These are phyloP conservation scores for Grosmannia penicillata DNA, from an alignment of 2,329 filamentous ascomycete species.

Conservation along the genomic window DNA sequence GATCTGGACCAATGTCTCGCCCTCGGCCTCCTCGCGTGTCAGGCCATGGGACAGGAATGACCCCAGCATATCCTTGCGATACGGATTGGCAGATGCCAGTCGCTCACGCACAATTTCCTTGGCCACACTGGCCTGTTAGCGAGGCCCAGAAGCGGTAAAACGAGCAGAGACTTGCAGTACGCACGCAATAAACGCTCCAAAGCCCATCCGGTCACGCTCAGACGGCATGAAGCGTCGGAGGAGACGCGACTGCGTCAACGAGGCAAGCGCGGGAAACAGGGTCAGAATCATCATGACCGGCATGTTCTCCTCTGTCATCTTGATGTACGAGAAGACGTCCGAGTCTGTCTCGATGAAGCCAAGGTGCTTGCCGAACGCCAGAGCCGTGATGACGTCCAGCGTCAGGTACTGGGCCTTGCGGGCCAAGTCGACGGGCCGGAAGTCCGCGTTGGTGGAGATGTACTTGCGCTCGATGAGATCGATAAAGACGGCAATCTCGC, in stretches of 20 bases:
- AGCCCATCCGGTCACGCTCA: conserved; percentile 7
- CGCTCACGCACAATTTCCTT: conserved; percentile 18
- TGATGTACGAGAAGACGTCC: conserved; percentile 30
- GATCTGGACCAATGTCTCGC: too few relatives aligned
- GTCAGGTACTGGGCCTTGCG: conserved; percentile 36
- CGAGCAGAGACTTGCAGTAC: conserved; percentile 12
- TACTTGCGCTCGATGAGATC: conserved; percentile 28
- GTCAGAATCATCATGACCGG: conserved; percentile 24
- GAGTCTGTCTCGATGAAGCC: conserved; percentile 29
- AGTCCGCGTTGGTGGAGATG: conserved; percentile 14
- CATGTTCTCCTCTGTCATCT: conserved; percentile 18
- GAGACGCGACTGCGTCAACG: conserved; percentile 21
- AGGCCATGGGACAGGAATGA: conserved; percentile 26
- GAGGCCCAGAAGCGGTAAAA: conserved; percentile 6
- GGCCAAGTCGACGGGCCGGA: conserved; percentile 26
- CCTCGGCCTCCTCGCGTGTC: too few relatives aligned
- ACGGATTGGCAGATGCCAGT: conserved; percentile 13
- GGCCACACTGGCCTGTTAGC: conserved; percentile 21
- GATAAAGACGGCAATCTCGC: conserved; percentile 12
- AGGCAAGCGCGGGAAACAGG: conserved; percentile 26
- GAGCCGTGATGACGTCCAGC: conserved; percentile 36
- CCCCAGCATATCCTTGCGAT: conserved; percentile 22
- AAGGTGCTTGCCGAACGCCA: conserved; percentile 34
- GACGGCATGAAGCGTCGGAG: conserved; percentile 17
- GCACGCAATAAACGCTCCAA: conserved; percentile 9